Base-by-base conservation (phyloP, 345 rosid species). In the Sapria himalayana region DNA sequence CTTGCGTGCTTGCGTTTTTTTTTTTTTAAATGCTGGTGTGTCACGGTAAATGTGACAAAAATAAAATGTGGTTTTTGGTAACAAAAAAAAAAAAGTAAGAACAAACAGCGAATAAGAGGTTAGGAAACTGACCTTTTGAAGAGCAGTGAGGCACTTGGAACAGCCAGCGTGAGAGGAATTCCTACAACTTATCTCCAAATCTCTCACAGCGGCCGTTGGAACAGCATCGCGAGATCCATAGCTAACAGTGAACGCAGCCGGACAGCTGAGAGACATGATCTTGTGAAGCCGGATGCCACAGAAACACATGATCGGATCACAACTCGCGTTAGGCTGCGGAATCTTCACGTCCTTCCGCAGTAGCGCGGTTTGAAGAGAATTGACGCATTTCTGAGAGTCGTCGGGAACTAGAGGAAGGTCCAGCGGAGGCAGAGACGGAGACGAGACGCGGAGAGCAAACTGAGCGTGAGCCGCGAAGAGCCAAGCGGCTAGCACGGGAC, bases 401-500 rank as follows among this genome's bases (percentile, higher is more conserved):
- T 80, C 84, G 0, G 99, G 99, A 67, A 65, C 75, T 85, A 91
- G 73, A 2, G 99, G 99, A 14, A 61, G 56, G 49, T 77, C 92
- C 13, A 71, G 61, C 9, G 81, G 61, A 6, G 81, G 50, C 4
- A 78, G 56, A 23, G 79, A 72, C 9, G 76, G 65, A 29, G 77
- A 68, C 0, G 71, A 61, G 8, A 89, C 37, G 63, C 79, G 72
- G 1, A 89, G 85, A 42, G 98, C 98, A 5, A 71, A 70, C 34
- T 78, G 55, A 14, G 98, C 85, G 45, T 82, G 98, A 41, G 98
- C 98, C 2, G 98, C 95, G 50, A 72, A 89, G 33, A 89, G 81
- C 98, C 98, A 89, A 0, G 98, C 98, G 0, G 86, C 95, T 4
- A 89, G 48, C 5, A 89, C 99, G 0, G 95, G 99, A 43, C 99